Percentiles rank a stretch among this genome's conserved stretches.
phyloP scores from a whole-genome alignment of 257 asterid genomes.

The Sherardia arvensis region DNA sequence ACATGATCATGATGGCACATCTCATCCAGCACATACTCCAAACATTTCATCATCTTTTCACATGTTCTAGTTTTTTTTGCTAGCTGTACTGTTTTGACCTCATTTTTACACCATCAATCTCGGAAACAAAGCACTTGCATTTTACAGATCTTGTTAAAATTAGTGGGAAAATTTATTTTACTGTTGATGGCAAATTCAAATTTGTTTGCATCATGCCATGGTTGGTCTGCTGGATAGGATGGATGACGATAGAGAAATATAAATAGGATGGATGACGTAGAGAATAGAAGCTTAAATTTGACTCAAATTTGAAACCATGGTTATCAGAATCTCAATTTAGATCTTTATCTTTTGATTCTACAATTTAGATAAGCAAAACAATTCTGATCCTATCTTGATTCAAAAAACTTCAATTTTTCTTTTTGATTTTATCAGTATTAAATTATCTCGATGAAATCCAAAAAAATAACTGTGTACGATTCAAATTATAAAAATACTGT shows the following conservation, averaged over 20 bases:
- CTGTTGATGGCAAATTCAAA: not conserved
- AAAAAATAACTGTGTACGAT: no score
- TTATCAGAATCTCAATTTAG: not conserved
- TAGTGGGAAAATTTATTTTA: not conserved
- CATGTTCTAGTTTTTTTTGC: not conserved
- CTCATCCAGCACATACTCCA: not conserved
- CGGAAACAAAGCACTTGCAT: not conserved
- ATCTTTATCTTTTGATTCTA: no score
- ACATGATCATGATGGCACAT: not conserved
- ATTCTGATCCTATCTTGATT: no score
- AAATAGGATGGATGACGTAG: conserved; percentile 1
- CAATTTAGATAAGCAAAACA: no score
- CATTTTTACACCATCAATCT: not conserved
- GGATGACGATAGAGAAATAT: conserved; percentile 1
- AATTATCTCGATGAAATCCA: no score
- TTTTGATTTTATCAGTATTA: no score
- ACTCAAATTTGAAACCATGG: not conserved
- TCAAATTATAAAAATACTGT: no score
- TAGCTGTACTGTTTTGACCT: not conserved
- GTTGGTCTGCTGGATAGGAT: not conserved
- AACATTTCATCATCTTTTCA: not conserved
- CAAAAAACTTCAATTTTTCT: no score
- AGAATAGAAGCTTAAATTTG: not conserved
- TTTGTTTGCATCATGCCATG: no score
- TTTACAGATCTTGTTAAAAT: not conserved